Percentiles rank a stretch among this genome's conserved stretches.
Evolutionary conservation across 495 filamentous ascomycete genomes (phyloP).

Genomic region (Talaromyces thailandensis): DNA sequence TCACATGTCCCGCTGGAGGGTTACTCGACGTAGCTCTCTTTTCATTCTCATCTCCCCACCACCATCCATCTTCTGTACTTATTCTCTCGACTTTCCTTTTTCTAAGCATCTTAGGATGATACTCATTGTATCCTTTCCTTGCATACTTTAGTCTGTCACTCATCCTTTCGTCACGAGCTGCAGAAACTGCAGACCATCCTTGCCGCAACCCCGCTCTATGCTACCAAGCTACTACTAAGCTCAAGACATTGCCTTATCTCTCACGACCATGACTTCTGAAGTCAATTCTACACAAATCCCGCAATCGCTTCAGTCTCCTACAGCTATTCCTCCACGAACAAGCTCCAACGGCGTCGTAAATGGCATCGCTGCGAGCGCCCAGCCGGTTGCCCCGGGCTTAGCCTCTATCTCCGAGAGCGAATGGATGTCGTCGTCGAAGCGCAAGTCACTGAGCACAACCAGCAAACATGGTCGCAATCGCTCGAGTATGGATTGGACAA

Average conservation of each 20-base stretch:
- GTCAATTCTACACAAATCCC: not conserved
- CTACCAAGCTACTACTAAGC: not conserved
- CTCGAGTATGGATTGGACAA: conserved; percentile 41
- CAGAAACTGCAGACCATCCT: not conserved
- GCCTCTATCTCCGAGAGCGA: conserved; percentile 46
- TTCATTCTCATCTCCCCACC: not conserved
- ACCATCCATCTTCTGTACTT: not conserved
- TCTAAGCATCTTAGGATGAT: not conserved
- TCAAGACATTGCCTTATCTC: conserved; percentile 2
- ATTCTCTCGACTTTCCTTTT: not conserved
- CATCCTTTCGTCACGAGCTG: not conserved
- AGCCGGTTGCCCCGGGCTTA: conserved; percentile 40
- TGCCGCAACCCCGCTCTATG: not conserved
- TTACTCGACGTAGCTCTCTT: not conserved
- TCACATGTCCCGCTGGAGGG: not conserved
- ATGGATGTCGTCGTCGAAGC: conserved; percentile 39
- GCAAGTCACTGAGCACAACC: conserved; percentile 10
- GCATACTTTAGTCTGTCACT: not conserved
- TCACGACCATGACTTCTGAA: conserved; percentile 8
- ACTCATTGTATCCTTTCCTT: not conserved
- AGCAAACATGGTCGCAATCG: conserved; percentile 27
- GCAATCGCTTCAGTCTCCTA: conserved; percentile 47
- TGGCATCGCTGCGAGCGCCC: conserved; percentile 17
- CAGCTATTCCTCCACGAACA: conserved; percentile 63
- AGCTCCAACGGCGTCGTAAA: conserved; percentile 50